Evolutionary conservation across 208 protist species (phyloP).

Genomic region (Trypanosoma theileri): DNA sequence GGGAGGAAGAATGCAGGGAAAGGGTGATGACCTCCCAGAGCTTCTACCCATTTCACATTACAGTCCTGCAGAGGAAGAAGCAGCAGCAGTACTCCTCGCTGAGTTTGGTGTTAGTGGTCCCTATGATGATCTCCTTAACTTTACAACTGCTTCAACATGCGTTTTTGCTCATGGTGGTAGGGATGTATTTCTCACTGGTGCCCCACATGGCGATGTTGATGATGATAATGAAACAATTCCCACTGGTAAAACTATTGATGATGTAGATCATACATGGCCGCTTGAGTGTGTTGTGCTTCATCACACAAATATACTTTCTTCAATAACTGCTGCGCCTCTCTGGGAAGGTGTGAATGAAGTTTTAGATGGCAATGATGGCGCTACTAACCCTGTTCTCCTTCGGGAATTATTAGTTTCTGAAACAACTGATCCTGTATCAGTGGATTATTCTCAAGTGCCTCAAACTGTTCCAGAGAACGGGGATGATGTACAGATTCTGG

Average conservation of each 20-base stretch:
- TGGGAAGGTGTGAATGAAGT: constrained; percentile 25
- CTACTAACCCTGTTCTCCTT: neutral
- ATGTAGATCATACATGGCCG: constrained; percentile 31
- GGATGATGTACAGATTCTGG: constrained; percentile 14
- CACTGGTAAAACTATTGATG: neutral
- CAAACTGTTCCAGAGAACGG: neutral
- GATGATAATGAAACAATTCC: neutral
- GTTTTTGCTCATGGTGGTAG: constrained; percentile 54
- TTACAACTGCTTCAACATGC: constrained; percentile 57
- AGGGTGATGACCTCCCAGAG: constrained; percentile 12
- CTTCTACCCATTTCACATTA: too few relatives aligned
- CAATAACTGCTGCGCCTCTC: constrained; percentile 20
- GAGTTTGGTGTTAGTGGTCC: constrained; percentile 66
- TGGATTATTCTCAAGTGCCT: neutral
- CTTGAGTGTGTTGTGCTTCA: constrained; percentile 43
- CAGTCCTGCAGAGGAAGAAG: constrained; percentile 30
- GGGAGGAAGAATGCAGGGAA: constrained; percentile 7
- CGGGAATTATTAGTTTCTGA: neutral
- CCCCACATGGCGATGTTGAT: constrained; percentile 23
- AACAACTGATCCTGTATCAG: neutral
- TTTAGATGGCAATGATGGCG: constrained; percentile 1
- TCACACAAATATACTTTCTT: constrained; percentile 39
- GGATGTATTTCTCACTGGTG: constrained; percentile 77
- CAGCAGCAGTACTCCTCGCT: constrained; percentile 67
- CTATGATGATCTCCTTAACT: constrained; percentile 49